phyloP scores from a whole-genome alignment of 1,284 basidiomycete genomes.

The Moniliophthora roreri region DNA sequence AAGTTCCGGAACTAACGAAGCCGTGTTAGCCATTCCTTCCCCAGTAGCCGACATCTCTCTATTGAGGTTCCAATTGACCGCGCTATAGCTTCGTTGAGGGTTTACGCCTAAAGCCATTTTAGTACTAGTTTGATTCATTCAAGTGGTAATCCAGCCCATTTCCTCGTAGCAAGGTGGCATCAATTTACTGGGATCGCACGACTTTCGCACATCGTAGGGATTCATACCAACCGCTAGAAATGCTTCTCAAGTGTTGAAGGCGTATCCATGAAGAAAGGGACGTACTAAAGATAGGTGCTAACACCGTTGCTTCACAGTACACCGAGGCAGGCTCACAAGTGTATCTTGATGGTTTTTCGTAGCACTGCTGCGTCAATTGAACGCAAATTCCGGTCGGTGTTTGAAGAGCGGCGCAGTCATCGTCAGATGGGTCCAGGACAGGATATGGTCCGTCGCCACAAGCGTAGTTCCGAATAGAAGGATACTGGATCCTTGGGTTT shows the following conservation, averaged over 20 bases:
- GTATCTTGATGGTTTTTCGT: constrained; percentile 54
- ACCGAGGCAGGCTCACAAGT: constrained; percentile 63
- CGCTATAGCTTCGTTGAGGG: constrained; percentile 60
- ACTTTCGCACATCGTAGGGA: constrained; percentile 82
- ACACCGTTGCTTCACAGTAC: constrained; percentile 63
- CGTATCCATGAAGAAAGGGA: constrained; percentile 45
- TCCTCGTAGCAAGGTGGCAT: constrained; percentile 75
- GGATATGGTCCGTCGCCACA: constrained; percentile 73
- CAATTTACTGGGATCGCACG: constrained; percentile 74
- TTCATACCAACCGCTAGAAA: constrained; percentile 58
- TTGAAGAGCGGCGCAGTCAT: constrained; percentile 63
- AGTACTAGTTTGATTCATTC: constrained; percentile 70
- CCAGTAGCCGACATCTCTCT: constrained; percentile 70
- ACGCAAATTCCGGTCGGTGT: constrained; percentile 71
- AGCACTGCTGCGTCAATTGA: constrained; percentile 64
- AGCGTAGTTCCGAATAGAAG: constrained; percentile 76
- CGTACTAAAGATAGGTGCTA: constrained; percentile 39
- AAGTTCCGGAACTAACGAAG: constrained; percentile 70
- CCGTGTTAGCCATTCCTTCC: constrained; percentile 79
- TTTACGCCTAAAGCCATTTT: constrained; percentile 81
- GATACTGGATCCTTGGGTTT: constrained; percentile 76
- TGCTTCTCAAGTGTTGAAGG: constrained; percentile 12
- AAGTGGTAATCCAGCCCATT: constrained; percentile 79
- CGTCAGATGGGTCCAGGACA: constrained; percentile 66
- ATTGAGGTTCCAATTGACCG: constrained; percentile 67